A percentile compares a stretch with the other conserved stretches of the same genome.
Conservation (phyloP, 2,329 filamentous ascomycete genomes). For the Neofusicoccum ribis region DNA sequence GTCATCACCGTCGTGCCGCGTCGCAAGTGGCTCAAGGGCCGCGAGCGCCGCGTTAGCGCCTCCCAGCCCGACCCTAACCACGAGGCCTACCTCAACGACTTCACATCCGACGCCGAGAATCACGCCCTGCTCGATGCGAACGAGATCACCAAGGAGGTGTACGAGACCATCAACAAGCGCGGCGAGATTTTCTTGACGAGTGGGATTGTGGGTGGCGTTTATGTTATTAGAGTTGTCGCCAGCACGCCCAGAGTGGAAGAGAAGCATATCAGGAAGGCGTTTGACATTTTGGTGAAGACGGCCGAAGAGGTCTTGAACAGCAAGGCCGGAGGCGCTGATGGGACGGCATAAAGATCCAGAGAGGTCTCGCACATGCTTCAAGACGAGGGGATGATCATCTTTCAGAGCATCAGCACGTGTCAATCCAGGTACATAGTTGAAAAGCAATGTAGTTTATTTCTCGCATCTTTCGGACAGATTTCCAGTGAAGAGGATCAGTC, state of each 20-base stretch:
- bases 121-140: slow-evolving; percentile 60
- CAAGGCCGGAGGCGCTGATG: neutral
- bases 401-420: too few species aligned
- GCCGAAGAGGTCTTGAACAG: slow-evolving; percentile 53
- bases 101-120: slow-evolving; percentile 36
- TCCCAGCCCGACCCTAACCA: slow-evolving; percentile 30
- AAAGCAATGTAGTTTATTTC: too few species aligned
- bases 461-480: too few species aligned
- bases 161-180: slow-evolving; percentile 69
- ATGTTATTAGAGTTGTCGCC: slow-evolving; percentile 80
- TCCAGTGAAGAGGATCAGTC: too few species aligned
- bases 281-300: slow-evolving; percentile 68
- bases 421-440: too few species aligned
- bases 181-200: slow-evolving; percentile 84
- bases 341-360: neutral
- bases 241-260: slow-evolving; percentile 69
- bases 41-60: slow-evolving; percentile 21
- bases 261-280: slow-evolving; percentile 70
- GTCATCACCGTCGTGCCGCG: slow-evolving; percentile 66
- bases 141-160: slow-evolving; percentile 69
- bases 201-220: slow-evolving; percentile 69
- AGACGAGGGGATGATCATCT: too few species aligned
- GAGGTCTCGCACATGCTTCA: neutral
- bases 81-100: slow-evolving; percentile 35
- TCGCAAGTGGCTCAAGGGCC: slow-evolving; percentile 20